A percentile compares a stretch with the other conserved stretches of the same genome.
These are phyloP conservation scores for Yamadazyma diospyri DNA, from an alignment of 1,139 yeast species.

Conservation along the genomic window DNA sequence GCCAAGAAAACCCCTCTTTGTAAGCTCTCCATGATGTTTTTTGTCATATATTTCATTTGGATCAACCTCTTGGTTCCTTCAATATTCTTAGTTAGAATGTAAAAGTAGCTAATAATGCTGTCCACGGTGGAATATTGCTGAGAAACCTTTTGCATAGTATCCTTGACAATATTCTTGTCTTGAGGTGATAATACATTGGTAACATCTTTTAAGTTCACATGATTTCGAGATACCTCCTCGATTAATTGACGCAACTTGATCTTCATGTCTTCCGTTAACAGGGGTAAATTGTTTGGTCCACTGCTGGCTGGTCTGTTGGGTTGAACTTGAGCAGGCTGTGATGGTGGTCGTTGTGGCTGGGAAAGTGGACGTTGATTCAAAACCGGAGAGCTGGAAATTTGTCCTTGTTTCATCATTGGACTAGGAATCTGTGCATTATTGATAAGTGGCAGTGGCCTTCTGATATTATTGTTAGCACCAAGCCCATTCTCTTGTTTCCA, in stretches of 20 bases:
- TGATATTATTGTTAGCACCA: slow-evolving; percentile 3
- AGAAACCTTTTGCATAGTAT: slow-evolving; percentile 53
- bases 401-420: slow-evolving; percentile 14
- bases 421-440: slow-evolving; percentile 11
- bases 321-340: slow-evolving; percentile 8
- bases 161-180: slow-evolving; percentile 62
- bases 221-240: slow-evolving; percentile 66
- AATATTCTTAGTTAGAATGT: slow-evolving; percentile 64
- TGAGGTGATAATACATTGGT: slow-evolving; percentile 57
- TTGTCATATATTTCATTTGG: slow-evolving; percentile 76
- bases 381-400: slow-evolving; percentile 12
- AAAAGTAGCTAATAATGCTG: slow-evolving; percentile 73
- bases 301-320: slow-evolving; percentile 11
- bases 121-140: slow-evolving; percentile 70
- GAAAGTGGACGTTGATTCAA: slow-evolving; percentile 12
- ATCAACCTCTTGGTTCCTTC: slow-evolving; percentile 74
- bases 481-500: slow-evolving; percentile 37
- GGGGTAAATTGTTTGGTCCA: slow-evolving; percentile 21
- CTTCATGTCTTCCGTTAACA: slow-evolving; percentile 43
- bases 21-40: slow-evolving; percentile 67
- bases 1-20: slow-evolving; percentile 63
- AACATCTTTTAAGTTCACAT: slow-evolving; percentile 63
- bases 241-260: slow-evolving; percentile 56
- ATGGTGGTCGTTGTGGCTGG: slow-evolving; percentile 8
- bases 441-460: slow-evolving; percentile 17